phyloP scores from a whole-genome alignment of 78 protist genomes.

The Dictyostelium purpureum region DNA sequence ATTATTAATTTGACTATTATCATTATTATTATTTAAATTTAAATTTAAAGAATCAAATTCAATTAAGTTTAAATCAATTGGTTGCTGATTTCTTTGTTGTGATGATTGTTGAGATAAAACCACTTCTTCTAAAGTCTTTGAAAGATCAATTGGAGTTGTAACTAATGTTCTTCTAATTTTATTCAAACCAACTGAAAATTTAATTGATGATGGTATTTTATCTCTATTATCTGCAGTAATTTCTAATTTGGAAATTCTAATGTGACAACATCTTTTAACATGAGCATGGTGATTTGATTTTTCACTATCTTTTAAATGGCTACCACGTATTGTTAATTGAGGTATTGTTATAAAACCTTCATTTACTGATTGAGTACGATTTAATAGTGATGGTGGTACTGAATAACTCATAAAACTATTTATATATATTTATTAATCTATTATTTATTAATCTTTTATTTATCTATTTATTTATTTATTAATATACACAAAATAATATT shows the following conservation, averaged over 20 bases:
- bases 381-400: conserved; percentile 16
- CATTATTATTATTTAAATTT: neutral
- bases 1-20: neutral
- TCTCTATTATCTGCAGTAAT: conserved; percentile 28
- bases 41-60: neutral
- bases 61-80: neutral
- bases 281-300: conserved; percentile 59
- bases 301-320: conserved; percentile 55
- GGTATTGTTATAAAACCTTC: conserved; percentile 49
- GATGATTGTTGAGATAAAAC: neutral
- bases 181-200: conserved; percentile 52
- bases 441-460: neutral
- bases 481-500: no score
- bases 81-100: neutral
- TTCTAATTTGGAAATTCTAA: conserved; percentile 61
- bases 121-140: conserved; percentile 40
- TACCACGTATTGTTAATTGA: conserved; percentile 28
- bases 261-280: conserved; percentile 66
- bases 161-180: conserved; percentile 47
- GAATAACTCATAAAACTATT: conserved; percentile 8
- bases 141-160: conserved; percentile 54
- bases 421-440: neutral
- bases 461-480: neutral
- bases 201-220: conserved; percentile 44
- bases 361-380: conserved; percentile 30